Evolutionary conservation across 106 monocot genomes (phyloP).

Genomic region (Dioscorea zingiberensis): DNA sequence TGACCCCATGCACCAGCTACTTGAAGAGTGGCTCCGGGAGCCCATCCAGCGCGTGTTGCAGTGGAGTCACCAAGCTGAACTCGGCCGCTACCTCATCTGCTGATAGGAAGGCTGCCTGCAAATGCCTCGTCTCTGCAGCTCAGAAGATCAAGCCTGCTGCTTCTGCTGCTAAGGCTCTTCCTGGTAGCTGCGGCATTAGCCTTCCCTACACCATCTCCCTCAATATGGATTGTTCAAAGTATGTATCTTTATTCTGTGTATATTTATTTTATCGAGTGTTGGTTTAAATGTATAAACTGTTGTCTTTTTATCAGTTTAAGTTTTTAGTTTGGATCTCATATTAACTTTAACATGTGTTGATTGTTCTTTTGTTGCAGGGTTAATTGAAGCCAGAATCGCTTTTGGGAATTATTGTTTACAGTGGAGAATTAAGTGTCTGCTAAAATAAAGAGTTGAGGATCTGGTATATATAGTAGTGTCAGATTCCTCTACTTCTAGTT

Average conservation of each 20-base stretch:
- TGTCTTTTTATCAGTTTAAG: too few relatives aligned
- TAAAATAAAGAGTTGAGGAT: too few relatives aligned
- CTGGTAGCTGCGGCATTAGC: conserved; percentile 16
- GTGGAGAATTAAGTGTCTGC: too few relatives aligned
- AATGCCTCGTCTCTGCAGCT: conserved; percentile 1
- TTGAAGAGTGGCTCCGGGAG: conserved; percentile 3
- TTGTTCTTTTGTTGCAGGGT: too few relatives aligned
- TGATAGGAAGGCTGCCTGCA: conserved; percentile 12
- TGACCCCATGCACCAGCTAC: conserved; percentile 21
- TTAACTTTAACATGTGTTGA: too few relatives aligned
- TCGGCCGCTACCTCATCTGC: conserved; percentile 17
- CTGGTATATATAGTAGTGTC: too few relatives aligned
- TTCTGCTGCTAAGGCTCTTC: conserved; percentile 15
- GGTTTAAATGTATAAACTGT: not conserved
- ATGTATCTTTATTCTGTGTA: too few relatives aligned
- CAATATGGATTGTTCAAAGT: conserved; percentile 31
- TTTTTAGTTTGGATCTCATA: too few relatives aligned
- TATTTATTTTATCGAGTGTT: too few relatives aligned
- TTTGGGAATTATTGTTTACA: too few relatives aligned
- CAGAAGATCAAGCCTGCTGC: not conserved
- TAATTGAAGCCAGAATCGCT: too few relatives aligned
- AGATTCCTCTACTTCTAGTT: too few relatives aligned
- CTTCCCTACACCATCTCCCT: conserved; percentile 30
- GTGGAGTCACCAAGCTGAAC: conserved; percentile 8
- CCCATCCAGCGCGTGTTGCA: conserved; percentile 20